phyloP scores from a whole-genome alignment of 495 filamentous ascomycete genomes.

The Penicillium ochrochloron region DNA sequence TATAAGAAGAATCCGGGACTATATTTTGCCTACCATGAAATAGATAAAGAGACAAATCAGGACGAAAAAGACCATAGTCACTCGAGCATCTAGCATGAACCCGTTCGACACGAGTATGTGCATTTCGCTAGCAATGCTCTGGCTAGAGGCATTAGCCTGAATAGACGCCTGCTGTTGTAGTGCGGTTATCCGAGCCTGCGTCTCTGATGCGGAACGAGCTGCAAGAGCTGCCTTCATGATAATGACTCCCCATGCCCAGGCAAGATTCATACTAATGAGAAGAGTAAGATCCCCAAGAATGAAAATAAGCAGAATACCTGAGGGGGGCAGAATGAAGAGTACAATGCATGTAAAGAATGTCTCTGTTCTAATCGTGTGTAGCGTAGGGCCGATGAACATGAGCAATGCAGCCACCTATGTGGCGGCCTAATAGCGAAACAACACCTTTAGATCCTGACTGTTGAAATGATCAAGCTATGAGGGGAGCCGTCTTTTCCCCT shows the following conservation, averaged over 20 bases:
- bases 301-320: background rate
- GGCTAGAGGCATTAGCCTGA: slow-evolving; percentile 2
- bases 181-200: background rate
- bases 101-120: background rate
- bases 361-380: background rate
- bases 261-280: slow-evolving; percentile 3
- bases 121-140: background rate
- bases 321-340: background rate
- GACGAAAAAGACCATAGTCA: background rate
- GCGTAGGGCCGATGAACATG: slow-evolving; percentile 3
- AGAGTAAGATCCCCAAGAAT: background rate
- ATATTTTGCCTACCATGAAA: background rate
- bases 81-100: background rate
- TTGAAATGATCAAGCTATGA: background rate
- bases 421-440: background rate
- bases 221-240: slow-evolving; percentile 9
- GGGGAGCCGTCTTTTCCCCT: background rate
- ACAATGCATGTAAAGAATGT: background rate
- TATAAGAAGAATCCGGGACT: background rate
- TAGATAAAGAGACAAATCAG: slow-evolving; percentile 2
- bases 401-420: background rate
- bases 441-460: background rate
- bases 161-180: slow-evolving; percentile 1
- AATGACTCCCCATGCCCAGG: slow-evolving; percentile 7
- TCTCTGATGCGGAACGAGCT: slow-evolving; percentile 1